A percentile compares a stretch with the other conserved stretches of the same genome.
Evolutionary conservation across 2,329 filamentous ascomycete species (phyloP).

Genomic region (Apiospora sp.): DNA sequence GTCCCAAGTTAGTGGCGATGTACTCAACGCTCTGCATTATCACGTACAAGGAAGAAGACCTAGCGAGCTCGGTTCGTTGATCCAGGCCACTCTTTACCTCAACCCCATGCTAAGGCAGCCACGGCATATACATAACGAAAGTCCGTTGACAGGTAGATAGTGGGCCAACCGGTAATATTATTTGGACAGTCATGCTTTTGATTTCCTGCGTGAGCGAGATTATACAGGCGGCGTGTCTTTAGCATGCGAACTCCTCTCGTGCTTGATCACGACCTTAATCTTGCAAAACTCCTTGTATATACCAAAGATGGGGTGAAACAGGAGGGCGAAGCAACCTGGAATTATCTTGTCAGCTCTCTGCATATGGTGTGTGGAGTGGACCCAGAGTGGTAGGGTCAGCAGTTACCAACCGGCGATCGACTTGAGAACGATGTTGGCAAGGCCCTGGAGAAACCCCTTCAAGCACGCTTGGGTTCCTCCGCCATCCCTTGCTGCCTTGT

Average conservation of each 20-base stretch:
- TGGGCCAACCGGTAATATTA: no score
- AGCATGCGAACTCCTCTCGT: background rate
- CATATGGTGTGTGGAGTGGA: no score
- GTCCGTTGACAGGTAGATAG: no score
- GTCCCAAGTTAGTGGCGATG: no score
- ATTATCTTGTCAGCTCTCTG: background rate
- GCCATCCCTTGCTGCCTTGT: conserved; percentile 14
- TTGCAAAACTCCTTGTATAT: conserved; percentile 7
- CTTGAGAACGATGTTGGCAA: background rate
- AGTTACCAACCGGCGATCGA: background rate
- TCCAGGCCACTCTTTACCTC: no score
- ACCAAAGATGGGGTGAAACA: background rate
- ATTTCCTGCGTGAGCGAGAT: background rate
- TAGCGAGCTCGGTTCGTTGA: no score
- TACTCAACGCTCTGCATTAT: no score
- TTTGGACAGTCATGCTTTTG: no score
- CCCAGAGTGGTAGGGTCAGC: no score
- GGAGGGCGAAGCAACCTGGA: background rate
- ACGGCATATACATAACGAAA: no score
- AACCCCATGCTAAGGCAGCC: no score
- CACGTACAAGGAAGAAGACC: no score
- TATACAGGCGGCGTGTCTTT: background rate
- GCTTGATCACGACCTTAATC: background rate
- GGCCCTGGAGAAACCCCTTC: background rate
- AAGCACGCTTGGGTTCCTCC: background rate